Evolutionary conservation across 2,329 filamentous ascomycete species (phyloP), one percentile per base, ranked within the genome.

Genomic region (Cercospora sp.): DNA sequence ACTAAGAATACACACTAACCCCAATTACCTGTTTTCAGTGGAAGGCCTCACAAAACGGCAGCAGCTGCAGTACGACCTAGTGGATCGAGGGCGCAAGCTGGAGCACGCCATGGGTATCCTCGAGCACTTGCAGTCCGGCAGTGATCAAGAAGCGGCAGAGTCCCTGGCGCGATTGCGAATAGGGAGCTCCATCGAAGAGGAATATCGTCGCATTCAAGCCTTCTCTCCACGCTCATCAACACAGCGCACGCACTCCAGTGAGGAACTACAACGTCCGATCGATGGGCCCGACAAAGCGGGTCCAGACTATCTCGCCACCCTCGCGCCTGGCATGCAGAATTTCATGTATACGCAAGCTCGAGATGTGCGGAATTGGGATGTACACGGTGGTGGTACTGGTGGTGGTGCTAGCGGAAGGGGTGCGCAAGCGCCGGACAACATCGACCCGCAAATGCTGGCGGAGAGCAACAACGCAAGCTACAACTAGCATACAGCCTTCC

Each of bases 41-140:
- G 53, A 72, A 40, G 71, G 71, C 18, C 63, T 72, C 53, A 72
- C 71, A 16, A 71, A 68, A 51, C 67, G 70, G 49, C 71, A 73
- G 37, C 64, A 70, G 37, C 62, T 73, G 34, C 67, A 69, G 28
- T 65, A 67, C 21, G 66, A 72, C 45, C 30, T 73, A 21, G 57
- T 66, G 10, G 61, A 64, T 18, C 63, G 59, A 26, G 66, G 43
- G 9, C 18, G 58, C 10, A 70, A 71, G n/a, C 62, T 70, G 12
- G 66, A 66, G 7, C 64, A 60, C 6, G 65, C 69, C 5, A 65
- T 66, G 63, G 53, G 32, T 3, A 45, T 74, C 13, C 57, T 74
- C 18, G 40, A 37, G 4, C 57, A 62, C 26, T 53, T 74, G 43
- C 72, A 72, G 30, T 30, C 61, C 18, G 66, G 72, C 34, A 70